Conservation (phyloP, 805 yeast species). For the Lachancea dasiensis region DNA sequence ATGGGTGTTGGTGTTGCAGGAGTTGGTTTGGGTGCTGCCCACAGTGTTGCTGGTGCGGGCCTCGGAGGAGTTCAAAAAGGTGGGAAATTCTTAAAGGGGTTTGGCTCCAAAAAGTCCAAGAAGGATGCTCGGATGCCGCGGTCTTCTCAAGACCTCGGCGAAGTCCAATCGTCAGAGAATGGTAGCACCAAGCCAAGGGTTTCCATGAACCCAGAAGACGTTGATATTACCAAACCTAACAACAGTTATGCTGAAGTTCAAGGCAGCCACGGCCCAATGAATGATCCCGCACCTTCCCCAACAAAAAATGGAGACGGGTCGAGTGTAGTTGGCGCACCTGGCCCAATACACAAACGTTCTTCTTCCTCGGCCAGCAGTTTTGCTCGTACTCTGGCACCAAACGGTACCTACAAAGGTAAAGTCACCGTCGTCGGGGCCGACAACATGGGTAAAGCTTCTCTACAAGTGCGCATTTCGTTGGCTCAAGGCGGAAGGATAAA, state of each 20-base stretch:
- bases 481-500: slow-evolving; percentile 42
- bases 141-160: slow-evolving; percentile 3
- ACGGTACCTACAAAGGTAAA: slow-evolving; percentile 42
- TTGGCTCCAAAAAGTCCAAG: slow-evolving; percentile 27
- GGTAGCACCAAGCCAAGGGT: slow-evolving; percentile 2
- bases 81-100: slow-evolving; percentile 35
- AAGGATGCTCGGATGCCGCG: neutral
- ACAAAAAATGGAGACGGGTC: slow-evolving; percentile 17
- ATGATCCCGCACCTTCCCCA: slow-evolving; percentile 4
- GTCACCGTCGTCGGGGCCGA: slow-evolving; percentile 45
- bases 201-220: slow-evolving; percentile 17
- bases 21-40: slow-evolving; percentile 37
- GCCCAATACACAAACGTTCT: slow-evolving; percentile 16
- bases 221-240: slow-evolving; percentile 28
- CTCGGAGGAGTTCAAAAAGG: slow-evolving; percentile 47
- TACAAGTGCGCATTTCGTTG: slow-evolving; percentile 50
- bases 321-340: slow-evolving; percentile 18
- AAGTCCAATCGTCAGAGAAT: neutral
- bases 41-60: slow-evolving; percentile 38
- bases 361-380: slow-evolving; percentile 21
- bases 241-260: slow-evolving; percentile 25
- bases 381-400: slow-evolving; percentile 30
- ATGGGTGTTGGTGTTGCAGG: slow-evolving; percentile 30
- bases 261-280: slow-evolving; percentile 2
- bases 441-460: slow-evolving; percentile 35